Evolutionary conservation across 768 basidiomycete species (phyloP), one percentile per base, ranked within the genome.

Genomic region (Lyophyllum decastes): DNA sequence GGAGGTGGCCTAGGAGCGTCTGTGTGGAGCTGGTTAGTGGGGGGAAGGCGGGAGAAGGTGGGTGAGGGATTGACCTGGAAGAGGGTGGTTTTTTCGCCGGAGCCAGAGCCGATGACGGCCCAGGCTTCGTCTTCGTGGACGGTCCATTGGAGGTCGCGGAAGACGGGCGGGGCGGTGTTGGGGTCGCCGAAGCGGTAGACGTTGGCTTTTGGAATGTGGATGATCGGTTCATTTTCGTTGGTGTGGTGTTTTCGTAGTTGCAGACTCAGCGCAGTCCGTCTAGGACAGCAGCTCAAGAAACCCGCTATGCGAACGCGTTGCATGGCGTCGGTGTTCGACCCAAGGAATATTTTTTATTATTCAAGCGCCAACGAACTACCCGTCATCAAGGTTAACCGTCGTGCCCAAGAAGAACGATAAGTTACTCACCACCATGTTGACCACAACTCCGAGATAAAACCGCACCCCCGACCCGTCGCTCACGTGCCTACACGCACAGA

Each of bases 1-100:
- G 82, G 26, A 87, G 81, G 55, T 90, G 83, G 2, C 90, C 90
- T 9, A 87, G 75, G 14, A 95, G 77, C 11, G 85, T 83, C 90
- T 87, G 35, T n/a, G 30, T 8, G 57, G 7, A 33, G 41, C 38
- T 25, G 19, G 48, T 51, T 8, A 52, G 25, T 54, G 17, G 24
- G 38, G 14, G 14, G 21, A 30, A 26, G 49, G 27, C 4, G 25
- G 11, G 26, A 17, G 12, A 59, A 9, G 55, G n/a, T 3, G 22
- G 11, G 5, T 17, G 9, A 19, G 38, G 14, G 17, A 58, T 78
- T 52, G 66, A 91, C 92, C 78, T 89, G 84, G 57, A 94, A 81
- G 14, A 92, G 54, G 0, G 76, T 73, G 0, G 81, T 72, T 60
- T 89, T 90, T 59, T 86, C 83, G 21, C 85, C 83, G 19, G 84